phyloP scores from a whole-genome alignment of 2,329 filamentous ascomycete species.

The Neofusicoccum parvum region DNA sequence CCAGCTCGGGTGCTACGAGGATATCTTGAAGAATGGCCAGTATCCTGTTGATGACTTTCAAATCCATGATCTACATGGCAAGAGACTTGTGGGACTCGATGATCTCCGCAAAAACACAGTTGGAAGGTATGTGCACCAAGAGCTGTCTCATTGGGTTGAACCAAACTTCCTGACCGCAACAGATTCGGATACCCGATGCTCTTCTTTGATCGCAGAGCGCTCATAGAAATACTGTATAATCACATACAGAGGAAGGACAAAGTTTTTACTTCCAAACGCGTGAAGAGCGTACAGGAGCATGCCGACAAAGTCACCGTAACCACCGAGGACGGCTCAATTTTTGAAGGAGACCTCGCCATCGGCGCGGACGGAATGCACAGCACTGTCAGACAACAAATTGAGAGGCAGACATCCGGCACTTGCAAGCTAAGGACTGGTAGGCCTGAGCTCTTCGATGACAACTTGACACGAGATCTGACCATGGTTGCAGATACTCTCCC shows the following conservation, averaged over 20 bases:
- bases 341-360: constrained; percentile 13
- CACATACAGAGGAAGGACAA: constrained; percentile 28
- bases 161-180: neutral
- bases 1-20: constrained; percentile 27
- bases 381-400: neutral
- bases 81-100: neutral
- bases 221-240: constrained; percentile 30
- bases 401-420: neutral
- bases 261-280: constrained; percentile 24
- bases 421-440: neutral
- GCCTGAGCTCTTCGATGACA: too few species aligned
- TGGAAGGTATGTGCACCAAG: neutral
- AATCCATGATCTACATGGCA: neutral
- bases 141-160: too few species aligned
- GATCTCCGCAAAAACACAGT: neutral
- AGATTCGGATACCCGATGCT: constrained; percentile 13
- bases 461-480: neutral
- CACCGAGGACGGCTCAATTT: constrained; percentile 13
- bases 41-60: neutral
- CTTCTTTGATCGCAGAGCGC: constrained; percentile 30
- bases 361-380: constrained; percentile 22
- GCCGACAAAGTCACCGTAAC: neutral
- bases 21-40: neutral
- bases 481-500: neutral
- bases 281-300: neutral